A percentile compares a stretch with the other conserved stretches of the same genome.
These are phyloP conservation scores for Nicotiana benthamiana DNA, from an alignment of 257 asterid species.

Conservation along the genomic window DNA sequence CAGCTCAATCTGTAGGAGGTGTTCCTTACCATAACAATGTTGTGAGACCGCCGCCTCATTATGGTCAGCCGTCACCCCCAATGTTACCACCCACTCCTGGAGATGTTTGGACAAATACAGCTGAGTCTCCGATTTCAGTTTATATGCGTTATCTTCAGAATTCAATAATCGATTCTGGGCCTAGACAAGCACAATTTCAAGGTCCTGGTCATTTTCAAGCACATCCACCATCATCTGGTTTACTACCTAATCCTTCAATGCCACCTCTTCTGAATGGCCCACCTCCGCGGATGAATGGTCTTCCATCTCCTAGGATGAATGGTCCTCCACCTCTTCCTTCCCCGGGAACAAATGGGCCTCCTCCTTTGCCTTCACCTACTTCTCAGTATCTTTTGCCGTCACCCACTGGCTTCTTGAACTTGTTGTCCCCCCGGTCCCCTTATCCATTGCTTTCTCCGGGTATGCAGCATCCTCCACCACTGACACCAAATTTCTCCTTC, in stretches of 20 bases:
- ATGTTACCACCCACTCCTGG: constrained; percentile 47
- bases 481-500: constrained; percentile 73
- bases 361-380: constrained; percentile 70
- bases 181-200: constrained; percentile 29
- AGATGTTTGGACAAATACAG: constrained; percentile 64
- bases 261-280: constrained; percentile 36
- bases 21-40: constrained; percentile 42
- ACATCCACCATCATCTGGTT: constrained; percentile 22
- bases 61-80: constrained; percentile 48
- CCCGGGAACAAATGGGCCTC: constrained; percentile 49
- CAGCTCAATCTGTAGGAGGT: constrained; percentile 25
- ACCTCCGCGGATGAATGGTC: constrained; percentile 37
- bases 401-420: constrained; percentile 58
- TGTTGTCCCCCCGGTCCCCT: constrained; percentile 73
- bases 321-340: constrained; percentile 54
- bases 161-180: constrained; percentile 54
- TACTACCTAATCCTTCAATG: constrained; percentile 34
- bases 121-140: constrained; percentile 81
- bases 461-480: constrained; percentile 53
- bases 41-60: constrained; percentile 48
- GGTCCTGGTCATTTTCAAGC: constrained; percentile 27
- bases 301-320: constrained; percentile 49
- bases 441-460: constrained; percentile 87
- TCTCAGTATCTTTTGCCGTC: constrained; percentile 82
- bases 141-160: constrained; percentile 85